phyloP scores from a whole-genome alignment of 257 asterid species.

The Capsicum baccatum region DNA sequence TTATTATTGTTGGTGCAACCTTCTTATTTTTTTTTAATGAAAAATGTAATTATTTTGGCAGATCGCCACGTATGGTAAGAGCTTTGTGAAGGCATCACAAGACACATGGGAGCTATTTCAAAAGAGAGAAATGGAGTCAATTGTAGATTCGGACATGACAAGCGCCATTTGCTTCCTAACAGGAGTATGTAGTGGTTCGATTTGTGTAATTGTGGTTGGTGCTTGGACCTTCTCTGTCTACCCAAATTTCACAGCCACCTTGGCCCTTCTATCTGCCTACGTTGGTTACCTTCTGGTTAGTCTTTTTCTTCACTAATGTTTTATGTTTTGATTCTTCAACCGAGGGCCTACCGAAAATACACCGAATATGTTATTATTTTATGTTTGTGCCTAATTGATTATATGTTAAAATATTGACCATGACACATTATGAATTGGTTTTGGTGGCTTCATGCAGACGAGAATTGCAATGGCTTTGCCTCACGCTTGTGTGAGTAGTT shows the following conservation, averaged over 20 bases:
- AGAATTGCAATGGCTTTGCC: constrained; percentile 99
- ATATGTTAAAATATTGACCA: neutral
- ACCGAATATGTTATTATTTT: neutral
- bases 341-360: no score
- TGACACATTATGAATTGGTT: constrained; percentile 27
- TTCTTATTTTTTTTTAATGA: no score
- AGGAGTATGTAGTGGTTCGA: constrained; percentile 89
- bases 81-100: constrained; percentile 83
- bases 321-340: neutral
- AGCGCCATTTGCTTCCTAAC: constrained; percentile 91
- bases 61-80: constrained; percentile 95
- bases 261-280: constrained; percentile 75
- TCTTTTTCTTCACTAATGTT: constrained; percentile 21
- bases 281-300: constrained; percentile 94
- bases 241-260: constrained; percentile 69
- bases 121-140: constrained; percentile 69
- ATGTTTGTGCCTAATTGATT: neutral
- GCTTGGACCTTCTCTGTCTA: constrained; percentile 83
- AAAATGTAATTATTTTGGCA: constrained; percentile 25
- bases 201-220: constrained; percentile 79
- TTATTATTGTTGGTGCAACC: no score
- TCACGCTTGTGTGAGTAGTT: constrained; percentile 92
- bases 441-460: constrained; percentile 66
- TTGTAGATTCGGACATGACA: constrained; percentile 93
- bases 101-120: constrained; percentile 94